These are phyloP conservation scores for Penicillium rolfsii DNA, from an alignment of 2,329 filamentous ascomycete species.

Conservation along the genomic window DNA sequence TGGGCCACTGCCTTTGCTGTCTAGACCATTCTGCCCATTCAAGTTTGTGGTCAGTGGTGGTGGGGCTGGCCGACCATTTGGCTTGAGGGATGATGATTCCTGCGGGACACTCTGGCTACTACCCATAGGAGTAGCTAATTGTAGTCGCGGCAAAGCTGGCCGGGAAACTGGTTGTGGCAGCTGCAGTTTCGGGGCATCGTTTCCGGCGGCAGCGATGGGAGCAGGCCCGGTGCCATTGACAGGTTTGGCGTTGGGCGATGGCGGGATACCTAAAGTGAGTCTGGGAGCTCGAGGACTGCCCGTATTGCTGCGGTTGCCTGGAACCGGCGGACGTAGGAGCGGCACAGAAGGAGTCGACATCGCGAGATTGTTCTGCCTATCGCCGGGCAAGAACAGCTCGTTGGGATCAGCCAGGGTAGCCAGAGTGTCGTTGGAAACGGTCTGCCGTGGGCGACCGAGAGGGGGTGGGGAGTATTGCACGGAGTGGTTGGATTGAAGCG, in stretches of 20 bases:
- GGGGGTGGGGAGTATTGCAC: conserved; percentile 13
- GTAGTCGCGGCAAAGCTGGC: conserved; percentile 75
- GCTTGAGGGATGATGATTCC: conserved; percentile 64
- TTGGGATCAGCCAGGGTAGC: conserved; percentile 45
- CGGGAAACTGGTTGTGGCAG: conserved; percentile 44
- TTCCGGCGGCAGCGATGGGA: conserved; percentile 53
- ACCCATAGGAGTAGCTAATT: conserved; percentile 86
- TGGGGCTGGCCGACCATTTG: conserved; percentile 58
- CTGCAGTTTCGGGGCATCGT: conserved; percentile 59
- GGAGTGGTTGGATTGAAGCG: neutral
- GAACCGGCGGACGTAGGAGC: conserved; percentile 80
- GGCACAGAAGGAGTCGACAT: conserved; percentile 73
- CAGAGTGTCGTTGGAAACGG: conserved; percentile 37
- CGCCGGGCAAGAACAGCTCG: conserved; percentile 47
- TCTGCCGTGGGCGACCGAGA: conserved; percentile 18
- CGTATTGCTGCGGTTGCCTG: conserved; percentile 65
- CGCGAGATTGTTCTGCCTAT: conserved; percentile 50
- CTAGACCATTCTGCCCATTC: conserved; percentile 75
- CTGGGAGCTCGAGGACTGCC: conserved; percentile 70
- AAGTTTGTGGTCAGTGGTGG: conserved; percentile 69
- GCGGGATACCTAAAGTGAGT: conserved; percentile 86
- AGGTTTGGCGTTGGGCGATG: conserved; percentile 79
- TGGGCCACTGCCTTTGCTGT: conserved; percentile 77
- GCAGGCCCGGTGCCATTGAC: conserved; percentile 56
- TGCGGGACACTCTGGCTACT: conserved; percentile 70